These are phyloP conservation scores for button mushroom (Agaricus bisporus) DNA, from an alignment of 768 basidiomycete genomes.

Conservation along the genomic window DNA sequence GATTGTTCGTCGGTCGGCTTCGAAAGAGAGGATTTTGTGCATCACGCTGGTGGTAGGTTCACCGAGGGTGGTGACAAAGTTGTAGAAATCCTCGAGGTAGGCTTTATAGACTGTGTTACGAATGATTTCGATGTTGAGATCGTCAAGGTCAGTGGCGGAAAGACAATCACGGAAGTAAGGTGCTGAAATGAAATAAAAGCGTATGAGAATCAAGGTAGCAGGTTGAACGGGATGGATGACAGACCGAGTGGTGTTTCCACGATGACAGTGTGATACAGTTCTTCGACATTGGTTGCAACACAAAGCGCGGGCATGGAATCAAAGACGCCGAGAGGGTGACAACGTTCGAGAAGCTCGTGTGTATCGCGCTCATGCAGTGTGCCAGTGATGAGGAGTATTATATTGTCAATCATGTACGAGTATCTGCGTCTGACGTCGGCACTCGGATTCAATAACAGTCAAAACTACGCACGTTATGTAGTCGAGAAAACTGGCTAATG, in stretches of 20 bases:
- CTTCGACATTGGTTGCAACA: constrained; percentile 97
- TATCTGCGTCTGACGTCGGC: constrained; percentile 48
- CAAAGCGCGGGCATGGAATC: constrained; percentile 99
- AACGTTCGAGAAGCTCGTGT: constrained; percentile 91
- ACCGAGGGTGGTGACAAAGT: constrained; percentile 73
- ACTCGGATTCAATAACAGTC: neutral
- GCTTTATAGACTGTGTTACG: constrained; percentile 98
- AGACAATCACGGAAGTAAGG: constrained; percentile 97
- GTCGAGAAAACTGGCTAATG: constrained; percentile 88
- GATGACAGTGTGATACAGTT: constrained; percentile 92
- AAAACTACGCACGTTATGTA: constrained; percentile 82
- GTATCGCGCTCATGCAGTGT: constrained; percentile 97
- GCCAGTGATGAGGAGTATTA: constrained; percentile 94
- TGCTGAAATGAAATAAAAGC: constrained; percentile 33
- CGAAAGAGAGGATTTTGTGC: constrained; percentile 88
- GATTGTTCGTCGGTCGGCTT: constrained; percentile 93
- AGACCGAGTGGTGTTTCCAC: constrained; percentile 96
- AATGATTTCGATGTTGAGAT: constrained; percentile 99
- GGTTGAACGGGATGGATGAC: constrained; percentile 20
- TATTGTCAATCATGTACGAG: constrained; percentile 99
- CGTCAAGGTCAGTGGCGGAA: constrained; percentile 93
- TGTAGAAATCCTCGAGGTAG: constrained; percentile 96
- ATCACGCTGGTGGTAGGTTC: constrained; percentile 88
- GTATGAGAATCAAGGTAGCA: neutral
- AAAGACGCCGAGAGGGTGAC: constrained; percentile 95